Evolutionary conservation across 2,329 filamentous ascomycete species (phyloP), one percentile per base, ranked within the genome.

Genomic region (Aulographum hederae): DNA sequence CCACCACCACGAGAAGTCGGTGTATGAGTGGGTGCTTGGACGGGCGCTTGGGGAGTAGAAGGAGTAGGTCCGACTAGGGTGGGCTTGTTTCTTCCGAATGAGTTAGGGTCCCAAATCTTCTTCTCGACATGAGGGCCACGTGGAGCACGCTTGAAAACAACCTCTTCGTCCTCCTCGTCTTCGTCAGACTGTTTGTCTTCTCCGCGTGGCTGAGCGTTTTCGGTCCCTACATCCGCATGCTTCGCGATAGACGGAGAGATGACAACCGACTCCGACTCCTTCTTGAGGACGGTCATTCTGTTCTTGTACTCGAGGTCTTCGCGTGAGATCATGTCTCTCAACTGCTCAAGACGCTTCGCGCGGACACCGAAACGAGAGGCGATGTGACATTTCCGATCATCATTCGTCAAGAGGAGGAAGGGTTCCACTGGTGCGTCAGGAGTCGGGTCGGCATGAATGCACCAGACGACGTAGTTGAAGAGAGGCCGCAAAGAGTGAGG

Each of bases 401-500:
- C 60, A 38, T 65, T 63, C 32, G 59, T 63, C 27, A 65, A 50
- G 38, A 65, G 58, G 37, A 65, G 63, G 46, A 60, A 65, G 5
- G 57, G 57, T 10, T 8, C 60, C 4, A 63, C 50, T 6, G 59
- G 57, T 23, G 57, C 54, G 20, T 57, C 51, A 2, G 57, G 57
- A 35, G 63, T 58, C 6, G 47, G 44, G 35, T 63, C 60, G 21
- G 21, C n/a, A 42, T 64, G 54, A 34, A 64, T 58, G 40, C 57
- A 54, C 61, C 61, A 65, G 5, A 65, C 43, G 17, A 63, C 57
- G 39, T 63, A 60, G 41, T 61, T 63, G 50, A 63, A 61, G 19
- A 65, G 51, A 4, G 60, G 55, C 36, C 56, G 58, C 12, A 63
- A 46, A 25, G 46, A 43, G 11, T 39, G 34, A 2, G 58, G 58